Percentiles rank a stretch among this genome's conserved stretches.
These are phyloP conservation scores for Citrus sinensis DNA, from an alignment of 345 rosid genomes.

Conservation along the genomic window DNA sequence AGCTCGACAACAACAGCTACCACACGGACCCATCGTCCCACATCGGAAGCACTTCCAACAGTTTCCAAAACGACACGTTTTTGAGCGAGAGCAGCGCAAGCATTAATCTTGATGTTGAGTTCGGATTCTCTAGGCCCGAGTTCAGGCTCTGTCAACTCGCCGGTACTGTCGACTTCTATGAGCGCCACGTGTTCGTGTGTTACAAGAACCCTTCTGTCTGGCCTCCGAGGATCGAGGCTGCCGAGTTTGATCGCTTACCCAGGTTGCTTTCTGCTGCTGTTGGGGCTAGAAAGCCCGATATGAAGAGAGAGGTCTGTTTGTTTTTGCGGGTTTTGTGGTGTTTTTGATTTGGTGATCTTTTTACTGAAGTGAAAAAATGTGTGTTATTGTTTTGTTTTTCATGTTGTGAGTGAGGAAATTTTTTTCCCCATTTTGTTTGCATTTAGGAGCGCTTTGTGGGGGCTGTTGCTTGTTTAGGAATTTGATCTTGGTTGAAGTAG, in stretches of 20 bases:
- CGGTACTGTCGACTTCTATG: constrained; percentile 79
- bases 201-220: constrained; percentile 94
- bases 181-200: constrained; percentile 88
- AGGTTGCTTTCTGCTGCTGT: constrained; percentile 87
- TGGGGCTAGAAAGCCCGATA: constrained; percentile 50
- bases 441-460: not conserved
- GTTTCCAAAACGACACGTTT: constrained; percentile 75
- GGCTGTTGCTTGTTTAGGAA: not conserved
- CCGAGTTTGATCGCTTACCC: constrained; percentile 99
- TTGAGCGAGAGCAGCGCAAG: constrained; percentile 35
- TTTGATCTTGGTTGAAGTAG: not conserved
- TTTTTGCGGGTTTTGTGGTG: not conserved
- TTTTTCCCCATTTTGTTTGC: not conserved
- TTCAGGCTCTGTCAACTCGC: constrained; percentile 61
- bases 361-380: not conserved
- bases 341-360: not conserved
- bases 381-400: not conserved
- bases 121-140: constrained; percentile 78
- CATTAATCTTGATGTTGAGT: constrained; percentile 48
- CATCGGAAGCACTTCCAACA: constrained; percentile 66
- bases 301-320: constrained; percentile 61
- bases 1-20: constrained; percentile 40
- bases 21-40: constrained; percentile 49
- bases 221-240: constrained; percentile 95
- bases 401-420: not conserved